phyloP scores from a whole-genome alignment of 805 yeast species.

The Scheffersomyces spartinae region DNA sequence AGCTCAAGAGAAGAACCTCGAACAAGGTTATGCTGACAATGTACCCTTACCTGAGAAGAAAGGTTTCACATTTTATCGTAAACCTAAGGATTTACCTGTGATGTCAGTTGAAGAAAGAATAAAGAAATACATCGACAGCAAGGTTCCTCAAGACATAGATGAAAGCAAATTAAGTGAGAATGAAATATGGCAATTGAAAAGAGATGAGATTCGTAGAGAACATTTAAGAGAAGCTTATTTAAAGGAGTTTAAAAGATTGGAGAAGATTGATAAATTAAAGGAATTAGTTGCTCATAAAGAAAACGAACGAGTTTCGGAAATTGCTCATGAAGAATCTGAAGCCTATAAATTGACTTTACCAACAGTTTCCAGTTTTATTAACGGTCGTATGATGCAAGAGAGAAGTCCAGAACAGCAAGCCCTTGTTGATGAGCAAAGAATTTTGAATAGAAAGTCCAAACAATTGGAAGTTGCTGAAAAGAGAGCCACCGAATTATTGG shows the following conservation, averaged over 20 bases:
- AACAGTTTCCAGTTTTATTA: slow-evolving; percentile 54
- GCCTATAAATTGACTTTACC: slow-evolving; percentile 67
- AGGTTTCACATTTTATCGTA: slow-evolving; percentile 35
- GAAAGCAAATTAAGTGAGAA: slow-evolving; percentile 14
- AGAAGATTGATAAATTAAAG: slow-evolving; percentile 19
- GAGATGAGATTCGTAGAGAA: slow-evolving; percentile 59
- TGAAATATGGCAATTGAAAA: slow-evolving; percentile 36
- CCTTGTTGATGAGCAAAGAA: slow-evolving; percentile 45
- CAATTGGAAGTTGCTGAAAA: slow-evolving; percentile 42
- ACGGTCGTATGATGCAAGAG: slow-evolving; percentile 59
- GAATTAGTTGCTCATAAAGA: slow-evolving; percentile 14
- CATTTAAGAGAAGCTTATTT: slow-evolving; percentile 55
- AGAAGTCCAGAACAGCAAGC: slow-evolving; percentile 63
- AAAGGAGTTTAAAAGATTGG: slow-evolving; percentile 39
- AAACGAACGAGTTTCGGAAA: slow-evolving; percentile 13
- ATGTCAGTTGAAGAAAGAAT: slow-evolving; percentile 53
- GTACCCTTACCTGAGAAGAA: slow-evolving; percentile 54
- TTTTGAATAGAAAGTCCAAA: slow-evolving; percentile 49
- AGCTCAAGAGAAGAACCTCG: slow-evolving; percentile 36
- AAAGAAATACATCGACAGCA: slow-evolving; percentile 37
- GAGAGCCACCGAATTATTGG: slow-evolving; percentile 47
- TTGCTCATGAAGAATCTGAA: slow-evolving; percentile 29
- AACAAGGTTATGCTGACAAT: slow-evolving; percentile 60
- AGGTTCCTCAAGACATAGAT: slow-evolving; percentile 23
- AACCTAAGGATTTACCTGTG: slow-evolving; percentile 39